Base-by-base conservation (phyloP, 2,329 filamentous ascomycete species). In the Aspergillus niger region DNA sequence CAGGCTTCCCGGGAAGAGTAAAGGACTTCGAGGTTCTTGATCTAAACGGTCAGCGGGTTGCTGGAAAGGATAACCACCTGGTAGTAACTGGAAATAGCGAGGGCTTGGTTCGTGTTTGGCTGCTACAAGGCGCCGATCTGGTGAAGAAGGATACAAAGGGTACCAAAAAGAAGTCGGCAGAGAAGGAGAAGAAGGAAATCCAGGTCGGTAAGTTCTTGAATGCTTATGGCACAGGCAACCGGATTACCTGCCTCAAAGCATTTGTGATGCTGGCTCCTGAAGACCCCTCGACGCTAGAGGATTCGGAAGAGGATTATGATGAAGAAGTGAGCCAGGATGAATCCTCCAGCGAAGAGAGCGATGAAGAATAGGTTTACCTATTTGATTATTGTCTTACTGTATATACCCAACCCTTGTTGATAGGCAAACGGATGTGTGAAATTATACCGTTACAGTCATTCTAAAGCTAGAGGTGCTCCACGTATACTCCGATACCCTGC, bases 211-310 rank as follows among this genome's bases (percentile, higher is more conserved):
- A 79, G 65, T 73, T 96, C 58, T 74, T 97, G 48, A 92, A 89
- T 15, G 87, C 85, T 32, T 95, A 95, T 70, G 89, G 93, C 76
- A 97, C 93, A 22, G 88, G 89, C 49, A 93, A 94, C 74, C 83
- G 95, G 59, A 92, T 98, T 67, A 98, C 93, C 39, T 98, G 95
- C 74, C 73, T 98, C 70, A 88, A 87, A 68, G 89, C 89, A 22
- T 98, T 96, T 79, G 81, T 91, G 64, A 96, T 98, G 91, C 85
- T 91, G 75, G 84, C 87, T 68, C 81, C 77, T 4, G 71, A 73
- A 49, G 72, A 74, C 41, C 69, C 83, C 50, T 84, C 86, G 15
- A 86, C 87, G 43, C 84, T 83, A 50, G 81, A 83, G 65, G 77
- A 76, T 44, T 82, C 69, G 8, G 70, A 70, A 26, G 68, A 68